phyloP scores from a whole-genome alignment of 352 stramenopile genomes.

The Globisporangium apiculatum region DNA sequence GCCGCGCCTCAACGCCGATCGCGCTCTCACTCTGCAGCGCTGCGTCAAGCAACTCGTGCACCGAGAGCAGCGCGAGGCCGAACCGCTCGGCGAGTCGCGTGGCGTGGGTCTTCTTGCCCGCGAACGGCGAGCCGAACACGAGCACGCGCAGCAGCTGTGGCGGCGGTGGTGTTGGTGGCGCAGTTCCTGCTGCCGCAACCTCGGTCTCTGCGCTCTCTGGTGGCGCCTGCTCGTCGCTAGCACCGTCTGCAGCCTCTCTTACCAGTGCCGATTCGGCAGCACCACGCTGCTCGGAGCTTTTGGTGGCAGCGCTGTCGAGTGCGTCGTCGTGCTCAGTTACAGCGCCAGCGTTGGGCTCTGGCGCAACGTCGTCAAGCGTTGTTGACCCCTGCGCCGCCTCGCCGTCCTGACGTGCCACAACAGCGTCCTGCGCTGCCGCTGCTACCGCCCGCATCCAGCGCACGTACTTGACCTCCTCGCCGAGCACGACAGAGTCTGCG shows the following conservation, averaged over 20 bases:
- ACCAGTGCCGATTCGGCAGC: not conserved
- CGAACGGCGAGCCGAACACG: conserved; percentile 51
- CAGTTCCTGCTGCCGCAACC: not conserved
- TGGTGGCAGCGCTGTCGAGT: not conserved
- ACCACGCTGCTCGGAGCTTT: not conserved
- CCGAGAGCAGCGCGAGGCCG: conserved; percentile 42
- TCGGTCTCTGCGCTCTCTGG: not conserved
- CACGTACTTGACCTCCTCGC: conserved; percentile 58
- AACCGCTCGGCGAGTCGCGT: conserved; percentile 40
- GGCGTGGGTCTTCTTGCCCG: conserved; percentile 50
- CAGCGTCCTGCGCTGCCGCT: not conserved
- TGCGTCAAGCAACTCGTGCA: conserved; percentile 32
- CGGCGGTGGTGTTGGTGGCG: not conserved
- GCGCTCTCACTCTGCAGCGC: conserved; percentile 23
- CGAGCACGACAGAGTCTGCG: conserved; percentile 40
- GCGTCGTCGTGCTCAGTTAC: no score
- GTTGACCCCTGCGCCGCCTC: not conserved
- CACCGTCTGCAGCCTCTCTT: not conserved
- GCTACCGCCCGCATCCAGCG: conserved; percentile 32
- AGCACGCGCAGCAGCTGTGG: conserved; percentile 35
- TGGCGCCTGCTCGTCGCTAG: not conserved
- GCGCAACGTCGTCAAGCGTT: not conserved
- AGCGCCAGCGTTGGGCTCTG: not conserved
- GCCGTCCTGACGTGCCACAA: not conserved
- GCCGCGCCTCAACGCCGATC: conserved; percentile 20